A percentile compares a stretch with the other conserved stretches of the same genome.
These are phyloP conservation scores for Hyphopichia homilentoma DNA, from an alignment of 805 yeast genomes.

Conservation along the genomic window DNA sequence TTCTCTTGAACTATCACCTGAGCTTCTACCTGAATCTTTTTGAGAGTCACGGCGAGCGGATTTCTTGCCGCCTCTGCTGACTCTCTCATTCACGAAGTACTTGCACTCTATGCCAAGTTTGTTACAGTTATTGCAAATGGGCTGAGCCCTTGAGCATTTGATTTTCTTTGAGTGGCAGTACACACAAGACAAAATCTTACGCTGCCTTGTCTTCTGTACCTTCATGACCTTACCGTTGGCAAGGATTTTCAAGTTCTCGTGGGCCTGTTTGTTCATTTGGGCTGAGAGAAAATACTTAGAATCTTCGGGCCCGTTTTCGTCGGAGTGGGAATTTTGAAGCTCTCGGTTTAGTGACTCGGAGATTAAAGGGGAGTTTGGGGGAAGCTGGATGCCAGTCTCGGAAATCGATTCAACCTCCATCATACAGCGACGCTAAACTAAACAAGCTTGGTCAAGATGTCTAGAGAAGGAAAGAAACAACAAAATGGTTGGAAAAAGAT, in stretches of 20 bases:
- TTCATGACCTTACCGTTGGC: constrained; percentile 55
- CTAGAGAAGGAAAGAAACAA: too few relatives aligned
- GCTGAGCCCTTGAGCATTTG: constrained; percentile 58
- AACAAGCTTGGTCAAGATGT: too few relatives aligned
- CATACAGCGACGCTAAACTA: too few relatives aligned
- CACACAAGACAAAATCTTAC: constrained; percentile 54
- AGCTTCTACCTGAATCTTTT: not conserved
- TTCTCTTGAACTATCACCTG: not conserved
- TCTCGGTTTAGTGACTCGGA: not conserved
- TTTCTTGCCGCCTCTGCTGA: constrained; percentile 42
- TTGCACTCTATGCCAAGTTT: constrained; percentile 46
- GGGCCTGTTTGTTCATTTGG: not conserved
- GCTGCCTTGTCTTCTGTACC: constrained; percentile 57
- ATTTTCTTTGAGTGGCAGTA: constrained; percentile 61
- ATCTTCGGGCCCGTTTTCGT: not conserved
- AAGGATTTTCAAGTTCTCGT: constrained; percentile 17
- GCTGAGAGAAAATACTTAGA: too few relatives aligned
- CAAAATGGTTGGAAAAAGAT: too few relatives aligned
- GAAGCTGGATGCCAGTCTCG: not conserved
- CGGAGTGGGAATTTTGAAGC: not conserved
- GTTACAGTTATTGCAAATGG: constrained; percentile 53
- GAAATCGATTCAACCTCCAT: not conserved
- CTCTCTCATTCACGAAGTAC: constrained; percentile 56
- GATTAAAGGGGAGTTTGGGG: not conserved
- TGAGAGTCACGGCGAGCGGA: constrained; percentile 3